Percentiles rank a stretch among this genome's conserved stretches.
Conservation (phyloP, 2,329 filamentous ascomycete genomes). For the Alternaria tenuissima region DNA sequence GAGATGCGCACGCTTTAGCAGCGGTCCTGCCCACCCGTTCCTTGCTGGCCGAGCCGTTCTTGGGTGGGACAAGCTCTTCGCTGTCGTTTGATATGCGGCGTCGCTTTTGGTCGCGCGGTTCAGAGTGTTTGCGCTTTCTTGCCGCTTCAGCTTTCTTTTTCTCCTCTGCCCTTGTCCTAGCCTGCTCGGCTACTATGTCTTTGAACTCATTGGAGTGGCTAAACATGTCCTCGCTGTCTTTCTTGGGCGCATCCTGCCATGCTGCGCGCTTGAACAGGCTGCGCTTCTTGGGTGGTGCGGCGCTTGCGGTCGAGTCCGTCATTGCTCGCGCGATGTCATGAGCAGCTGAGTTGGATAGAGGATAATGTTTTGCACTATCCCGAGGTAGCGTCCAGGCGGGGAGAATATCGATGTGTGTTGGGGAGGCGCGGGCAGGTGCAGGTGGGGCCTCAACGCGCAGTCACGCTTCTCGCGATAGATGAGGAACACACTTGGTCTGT, state of each 20-base stretch:
- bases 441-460: constrained; percentile 34
- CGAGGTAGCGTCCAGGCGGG: background rate
- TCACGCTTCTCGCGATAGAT: constrained; percentile 41
- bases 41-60: constrained; percentile 20
- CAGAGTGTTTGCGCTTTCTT: constrained; percentile 41
- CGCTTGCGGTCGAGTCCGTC: constrained; percentile 32
- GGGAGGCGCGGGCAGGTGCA: constrained; percentile 1
- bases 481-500: constrained; percentile 27
- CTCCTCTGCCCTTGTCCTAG: constrained; percentile 40
- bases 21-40: constrained; percentile 11
- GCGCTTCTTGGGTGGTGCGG: constrained; percentile 51
- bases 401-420: constrained; percentile 1
- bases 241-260: constrained; percentile 55
- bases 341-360: background rate
- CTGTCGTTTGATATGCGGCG: constrained; percentile 34
- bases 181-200: constrained; percentile 51
- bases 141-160: constrained; percentile 37
- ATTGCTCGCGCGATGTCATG: constrained; percentile 33
- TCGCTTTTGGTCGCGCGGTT: constrained; percentile 31
- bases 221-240: constrained; percentile 51
- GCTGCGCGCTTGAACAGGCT: constrained; percentile 65
- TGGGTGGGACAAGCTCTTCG: constrained; percentile 16
- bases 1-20: constrained; percentile 29
- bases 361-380: background rate
- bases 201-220: constrained; percentile 53